Evolutionary conservation across 2,329 filamentous ascomycete species (phyloP), one percentile per base, ranked within the genome.

Genomic region (Alternaria sp.): DNA sequence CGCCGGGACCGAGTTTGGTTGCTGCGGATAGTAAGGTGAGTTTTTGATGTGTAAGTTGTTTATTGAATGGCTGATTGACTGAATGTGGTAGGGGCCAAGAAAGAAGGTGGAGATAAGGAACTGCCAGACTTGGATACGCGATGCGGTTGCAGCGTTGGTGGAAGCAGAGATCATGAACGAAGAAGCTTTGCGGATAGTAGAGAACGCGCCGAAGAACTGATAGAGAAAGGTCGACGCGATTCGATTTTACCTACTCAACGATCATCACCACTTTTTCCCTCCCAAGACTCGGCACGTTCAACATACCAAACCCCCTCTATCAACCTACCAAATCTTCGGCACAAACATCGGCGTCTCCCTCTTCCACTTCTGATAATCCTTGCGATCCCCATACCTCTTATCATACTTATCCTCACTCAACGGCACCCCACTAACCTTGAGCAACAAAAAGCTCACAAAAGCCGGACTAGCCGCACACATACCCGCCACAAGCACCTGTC

Each of bases 341-440:
- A 91, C 80, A 74, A 91, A 86, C 80, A 86, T 87, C 0, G 88
- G 88, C 17, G 88, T 91, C 71, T 88, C 86, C 78, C 83, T 81
- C 83, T 90, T 91, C 89, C 89, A 91, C 75, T 86, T 82, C 74
- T 88, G 84, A 72, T 92, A 91, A 65, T 91, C 89, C 78, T 87
- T 86, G 44, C 87, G 82, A 65, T 89, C 81, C 0, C 88, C 89
- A 71, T 87, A 91, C 57, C 82, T 81, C 78, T 87, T 84, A 76
- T 91, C 88, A 72, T 92, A 91, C 80, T 91, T 91, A 45, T 82
- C 83, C 82, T 91, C 89, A 68, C 88, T 91, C 77, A 91, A 69
- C 5, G 89, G 88, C 25, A 91, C 83, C 7, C 89, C 89, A 46
- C 85, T 84, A 40, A 91, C 84, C 81, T 89, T 89, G 43, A 89